These are phyloP conservation scores for Moricandia arvensis DNA, from an alignment of 345 rosid species.

Conservation along the genomic window DNA sequence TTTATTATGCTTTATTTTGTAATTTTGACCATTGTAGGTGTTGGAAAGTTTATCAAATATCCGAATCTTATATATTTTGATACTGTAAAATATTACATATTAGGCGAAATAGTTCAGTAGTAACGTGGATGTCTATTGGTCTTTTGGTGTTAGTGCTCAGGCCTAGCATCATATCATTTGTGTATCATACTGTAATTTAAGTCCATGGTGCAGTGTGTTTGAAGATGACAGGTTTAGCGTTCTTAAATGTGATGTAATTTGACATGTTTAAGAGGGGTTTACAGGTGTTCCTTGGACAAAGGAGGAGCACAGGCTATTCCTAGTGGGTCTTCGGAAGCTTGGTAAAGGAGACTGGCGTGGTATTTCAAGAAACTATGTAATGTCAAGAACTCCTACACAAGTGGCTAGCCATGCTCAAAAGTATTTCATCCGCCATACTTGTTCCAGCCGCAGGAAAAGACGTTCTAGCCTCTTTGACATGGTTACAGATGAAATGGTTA, in stretches of 20 bases:
- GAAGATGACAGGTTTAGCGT: too few species aligned
- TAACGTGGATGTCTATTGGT: too few species aligned
- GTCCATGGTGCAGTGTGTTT: too few species aligned
- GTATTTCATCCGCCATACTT: slow-evolving; percentile 79
- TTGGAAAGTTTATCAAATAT: too few species aligned
- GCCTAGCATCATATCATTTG: too few species aligned
- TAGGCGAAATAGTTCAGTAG: too few species aligned
- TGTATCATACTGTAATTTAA: too few species aligned
- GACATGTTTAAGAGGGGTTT: neutral
- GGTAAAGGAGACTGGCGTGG: slow-evolving; percentile 99
- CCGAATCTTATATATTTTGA: too few species aligned
- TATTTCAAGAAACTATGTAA: slow-evolving; percentile 78
- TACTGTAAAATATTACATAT: too few species aligned
- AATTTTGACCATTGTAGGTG: too few species aligned
- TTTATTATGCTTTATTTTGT: too few species aligned
- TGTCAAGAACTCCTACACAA: slow-evolving; percentile 90
- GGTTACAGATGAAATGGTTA: slow-evolving; percentile 81
- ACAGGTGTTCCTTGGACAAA: slow-evolving; percentile 95
- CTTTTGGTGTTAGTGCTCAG: too few species aligned
- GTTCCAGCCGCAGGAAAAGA: slow-evolving; percentile 76
- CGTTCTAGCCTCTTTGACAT: slow-evolving; percentile 97
- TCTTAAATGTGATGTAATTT: slow-evolving; percentile 1
- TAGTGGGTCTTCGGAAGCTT: slow-evolving; percentile 82
- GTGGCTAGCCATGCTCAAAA: slow-evolving; percentile 99
- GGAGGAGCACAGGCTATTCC: slow-evolving; percentile 86